Conservation (phyloP, 2,329 filamentous ascomycete species). For the Blumeriella jaapii region DNA sequence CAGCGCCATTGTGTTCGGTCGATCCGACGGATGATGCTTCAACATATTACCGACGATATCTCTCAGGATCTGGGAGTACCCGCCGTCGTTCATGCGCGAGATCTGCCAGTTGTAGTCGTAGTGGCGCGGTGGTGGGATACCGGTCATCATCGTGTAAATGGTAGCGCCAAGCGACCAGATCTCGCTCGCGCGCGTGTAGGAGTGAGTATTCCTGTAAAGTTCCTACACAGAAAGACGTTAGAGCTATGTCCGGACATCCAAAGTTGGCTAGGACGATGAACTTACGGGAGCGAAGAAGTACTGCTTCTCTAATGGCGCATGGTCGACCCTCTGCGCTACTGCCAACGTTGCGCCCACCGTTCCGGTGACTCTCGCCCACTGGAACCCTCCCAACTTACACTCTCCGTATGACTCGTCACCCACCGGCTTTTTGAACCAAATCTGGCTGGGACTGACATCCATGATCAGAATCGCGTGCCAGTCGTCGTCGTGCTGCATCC, state of each 20-base stretch:
- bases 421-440: conserved; percentile 38
- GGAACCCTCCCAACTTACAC: conserved; percentile 42
- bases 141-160: conserved; percentile 25
- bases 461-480: conserved; percentile 43
- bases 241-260: background rate
- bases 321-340: conserved; percentile 8
- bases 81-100: conserved; percentile 20
- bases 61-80: conserved; percentile 13
- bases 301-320: conserved; percentile 13
- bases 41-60: conserved; percentile 21
- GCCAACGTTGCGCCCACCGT: conserved; percentile 12
- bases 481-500: conserved; percentile 27
- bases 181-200: conserved; percentile 16
- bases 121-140: conserved; percentile 20
- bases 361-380: conserved; percentile 25
- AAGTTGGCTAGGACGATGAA: background rate
- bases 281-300: conserved; percentile 21
- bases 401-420: conserved; percentile 39
- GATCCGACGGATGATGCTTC: conserved; percentile 8
- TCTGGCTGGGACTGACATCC: conserved; percentile 35
- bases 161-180: conserved; percentile 23
- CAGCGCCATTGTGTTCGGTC: conserved; percentile 14
- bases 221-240: conserved; percentile 13
- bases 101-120: conserved; percentile 19
- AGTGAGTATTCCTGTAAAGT: conserved; percentile 15